Evolutionary conservation across 495 filamentous ascomycete genomes (phyloP).

Genomic region (Aspergillus cavernicola): DNA sequence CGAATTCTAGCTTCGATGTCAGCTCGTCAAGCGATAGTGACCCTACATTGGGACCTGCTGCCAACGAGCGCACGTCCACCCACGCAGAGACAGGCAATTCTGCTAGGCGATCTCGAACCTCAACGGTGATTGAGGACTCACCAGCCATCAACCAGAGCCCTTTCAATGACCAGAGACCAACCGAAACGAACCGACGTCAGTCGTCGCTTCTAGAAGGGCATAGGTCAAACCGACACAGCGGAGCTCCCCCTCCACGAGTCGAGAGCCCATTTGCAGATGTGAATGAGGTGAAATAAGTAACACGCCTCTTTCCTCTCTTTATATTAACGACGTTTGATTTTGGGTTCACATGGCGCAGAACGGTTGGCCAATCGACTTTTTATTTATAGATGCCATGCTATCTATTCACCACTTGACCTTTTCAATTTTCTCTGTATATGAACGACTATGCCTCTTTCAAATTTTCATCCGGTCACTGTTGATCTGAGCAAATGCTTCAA

Average conservation of each 20-base stretch:
- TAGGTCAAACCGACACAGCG: conserved; percentile 25
- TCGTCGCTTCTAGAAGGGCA: conserved; percentile 21
- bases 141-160: conserved; percentile 50
- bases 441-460: conserved; percentile 14
- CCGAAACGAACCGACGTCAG: conserved; percentile 8
- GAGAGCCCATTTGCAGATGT: conserved; percentile 46
- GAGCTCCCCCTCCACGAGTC: conserved; percentile 28
- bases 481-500: not conserved
- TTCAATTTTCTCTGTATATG: conserved; percentile 17
- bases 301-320: not conserved
- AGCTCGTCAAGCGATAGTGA: conserved; percentile 40
- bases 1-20: conserved; percentile 34
- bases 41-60: conserved; percentile 12
- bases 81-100: not conserved
- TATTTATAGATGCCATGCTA: conserved; percentile 15
- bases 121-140: conserved; percentile 49
- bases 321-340: conserved; percentile 12
- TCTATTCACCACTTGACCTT: conserved; percentile 1
- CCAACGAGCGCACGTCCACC: conserved; percentile 11
- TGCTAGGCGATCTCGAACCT: conserved; percentile 21
- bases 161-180: conserved; percentile 52
- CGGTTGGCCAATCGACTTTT: not conserved
- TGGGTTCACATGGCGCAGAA: conserved; percentile 13
- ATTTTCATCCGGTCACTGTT: not conserved
- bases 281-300: conserved; percentile 56